Evolutionary conservation across 2,329 filamentous ascomycete species (phyloP).

Genomic region (Sordariomycetes sp.): DNA sequence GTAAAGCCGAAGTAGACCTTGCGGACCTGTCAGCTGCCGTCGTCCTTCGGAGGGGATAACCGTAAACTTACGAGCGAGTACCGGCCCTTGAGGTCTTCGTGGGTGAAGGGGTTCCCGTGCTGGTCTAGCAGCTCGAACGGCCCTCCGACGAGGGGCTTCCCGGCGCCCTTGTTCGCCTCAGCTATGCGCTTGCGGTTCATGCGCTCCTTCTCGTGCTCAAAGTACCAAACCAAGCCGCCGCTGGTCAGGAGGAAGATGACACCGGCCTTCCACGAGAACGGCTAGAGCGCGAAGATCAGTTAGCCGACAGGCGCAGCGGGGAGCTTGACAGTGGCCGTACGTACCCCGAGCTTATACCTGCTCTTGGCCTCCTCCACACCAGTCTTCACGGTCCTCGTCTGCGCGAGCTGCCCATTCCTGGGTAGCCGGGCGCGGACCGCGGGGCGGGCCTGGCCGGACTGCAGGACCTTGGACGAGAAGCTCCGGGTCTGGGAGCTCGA

Average conservation of each 20-base stretch:
- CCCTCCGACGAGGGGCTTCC: conserved; percentile 85
- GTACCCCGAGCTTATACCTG: conserved; percentile 41
- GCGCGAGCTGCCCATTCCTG: not conserved
- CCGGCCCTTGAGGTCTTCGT: conserved; percentile 72
- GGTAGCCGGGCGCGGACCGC: conserved; percentile 11
- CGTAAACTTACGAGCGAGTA: conserved; percentile 54
- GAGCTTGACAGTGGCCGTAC: conserved; percentile 8
- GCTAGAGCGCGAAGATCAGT: conserved; percentile 30
- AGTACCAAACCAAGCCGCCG: conserved; percentile 71
- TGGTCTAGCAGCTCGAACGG: conserved; percentile 74
- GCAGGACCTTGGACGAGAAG: conserved; percentile 3
- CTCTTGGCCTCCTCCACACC: conserved; percentile 43
- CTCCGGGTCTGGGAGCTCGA: conserved; percentile 1
- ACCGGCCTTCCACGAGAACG: conserved; percentile 88
- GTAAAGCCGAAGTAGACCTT: conserved; percentile 98
- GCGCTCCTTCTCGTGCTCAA: conserved; percentile 83
- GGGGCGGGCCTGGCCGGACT: conserved; percentile 4
- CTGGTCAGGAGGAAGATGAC: conserved; percentile 73
- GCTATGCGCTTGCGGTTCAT: conserved; percentile 82
- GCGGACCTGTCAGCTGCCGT: not conserved
- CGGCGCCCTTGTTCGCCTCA: conserved; percentile 85
- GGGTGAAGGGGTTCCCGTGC: conserved; percentile 63
- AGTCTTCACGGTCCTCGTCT: conserved; percentile 28
- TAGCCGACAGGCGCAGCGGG: conserved; percentile 3
- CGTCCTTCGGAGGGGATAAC: not conserved